phyloP scores from a whole-genome alignment of 139 green algal genomes.

The Coelastrella sp. region DNA sequence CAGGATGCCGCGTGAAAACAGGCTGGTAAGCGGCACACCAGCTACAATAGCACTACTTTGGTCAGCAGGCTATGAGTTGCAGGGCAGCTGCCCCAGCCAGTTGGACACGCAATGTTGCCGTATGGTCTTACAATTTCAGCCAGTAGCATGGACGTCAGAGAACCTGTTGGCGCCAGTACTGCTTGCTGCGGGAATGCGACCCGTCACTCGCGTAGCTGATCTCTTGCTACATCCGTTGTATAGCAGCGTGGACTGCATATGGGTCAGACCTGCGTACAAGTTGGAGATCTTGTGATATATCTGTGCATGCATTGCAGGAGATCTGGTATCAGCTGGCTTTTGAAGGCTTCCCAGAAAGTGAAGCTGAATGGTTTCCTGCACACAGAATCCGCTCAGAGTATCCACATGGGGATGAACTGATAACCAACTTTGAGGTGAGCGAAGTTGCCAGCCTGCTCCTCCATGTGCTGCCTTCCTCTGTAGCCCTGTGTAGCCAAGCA shows the following conservation, averaged over 20 bases:
- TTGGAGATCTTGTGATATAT: too few species aligned
- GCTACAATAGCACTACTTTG: background rate
- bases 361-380: constrained; percentile 50
- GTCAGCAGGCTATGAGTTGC: background rate
- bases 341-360: constrained; percentile 43
- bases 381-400: constrained; percentile 31
- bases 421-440: constrained; percentile 39
- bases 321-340: constrained; percentile 49
- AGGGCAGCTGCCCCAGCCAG: too few species aligned
- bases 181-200: too few species aligned
- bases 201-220: too few species aligned
- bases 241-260: background rate
- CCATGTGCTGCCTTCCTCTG: too few species aligned
- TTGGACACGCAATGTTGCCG: too few species aligned
- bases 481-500: too few species aligned
- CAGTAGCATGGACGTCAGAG: too few species aligned
- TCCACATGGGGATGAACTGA: constrained; percentile 34
- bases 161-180: too few species aligned
- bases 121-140: too few species aligned
- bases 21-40: constrained; percentile 32
- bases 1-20: constrained; percentile 10
- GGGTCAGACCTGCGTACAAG: background rate
- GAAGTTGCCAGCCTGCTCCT: too few species aligned
- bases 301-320: constrained; percentile 22
- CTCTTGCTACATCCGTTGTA: background rate